Evolutionary conservation across 371 early-diverging fungal genomes (phyloP).

Genomic region (Mortierella sp.): DNA sequence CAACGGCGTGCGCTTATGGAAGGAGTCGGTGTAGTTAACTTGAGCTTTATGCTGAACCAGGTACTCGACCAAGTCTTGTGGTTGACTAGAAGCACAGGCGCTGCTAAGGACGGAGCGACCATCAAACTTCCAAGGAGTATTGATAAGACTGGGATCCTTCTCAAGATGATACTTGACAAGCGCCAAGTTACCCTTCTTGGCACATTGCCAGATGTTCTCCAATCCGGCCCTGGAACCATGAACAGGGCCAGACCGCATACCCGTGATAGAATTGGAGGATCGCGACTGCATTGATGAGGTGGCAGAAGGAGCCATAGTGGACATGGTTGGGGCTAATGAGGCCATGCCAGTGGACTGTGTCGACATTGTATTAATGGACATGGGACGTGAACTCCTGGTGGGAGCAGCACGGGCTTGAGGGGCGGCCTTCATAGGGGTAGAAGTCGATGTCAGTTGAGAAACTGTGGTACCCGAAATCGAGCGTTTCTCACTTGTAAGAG

Average conservation of each 20-base stretch:
- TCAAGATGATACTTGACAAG: conserved; percentile 48
- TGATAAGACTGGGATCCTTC: conserved; percentile 45
- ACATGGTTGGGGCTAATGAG: conserved; percentile 46
- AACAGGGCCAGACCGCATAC: not conserved
- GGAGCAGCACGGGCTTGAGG: not conserved
- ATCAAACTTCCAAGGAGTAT: conserved; percentile 53
- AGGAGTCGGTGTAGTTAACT: conserved; percentile 32
- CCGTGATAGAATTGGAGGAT: not conserved
- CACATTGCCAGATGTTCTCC: conserved; percentile 51
- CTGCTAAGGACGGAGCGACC: conserved; percentile 54
- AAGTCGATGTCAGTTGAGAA: not conserved
- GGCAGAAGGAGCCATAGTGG: conserved; percentile 47
- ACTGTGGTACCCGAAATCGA: not conserved
- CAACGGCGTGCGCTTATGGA: conserved; percentile 44
- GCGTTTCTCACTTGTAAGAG: conserved; percentile 1
- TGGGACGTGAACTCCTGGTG: conserved; percentile 21
- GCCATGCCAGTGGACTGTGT: conserved; percentile 49
- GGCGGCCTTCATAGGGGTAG: not conserved
- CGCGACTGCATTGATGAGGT: conserved; percentile 37
- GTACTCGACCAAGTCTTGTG: conserved; percentile 51
- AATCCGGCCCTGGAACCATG: conserved; percentile 28
- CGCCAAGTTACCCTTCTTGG: conserved; percentile 48
- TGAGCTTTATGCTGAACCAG: conserved; percentile 43
- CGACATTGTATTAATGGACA: conserved; percentile 37
- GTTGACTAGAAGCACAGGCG: conserved; percentile 49